Evolutionary conservation across 768 basidiomycete species (phyloP).

Genomic region (Leccinum arenicola): DNA sequence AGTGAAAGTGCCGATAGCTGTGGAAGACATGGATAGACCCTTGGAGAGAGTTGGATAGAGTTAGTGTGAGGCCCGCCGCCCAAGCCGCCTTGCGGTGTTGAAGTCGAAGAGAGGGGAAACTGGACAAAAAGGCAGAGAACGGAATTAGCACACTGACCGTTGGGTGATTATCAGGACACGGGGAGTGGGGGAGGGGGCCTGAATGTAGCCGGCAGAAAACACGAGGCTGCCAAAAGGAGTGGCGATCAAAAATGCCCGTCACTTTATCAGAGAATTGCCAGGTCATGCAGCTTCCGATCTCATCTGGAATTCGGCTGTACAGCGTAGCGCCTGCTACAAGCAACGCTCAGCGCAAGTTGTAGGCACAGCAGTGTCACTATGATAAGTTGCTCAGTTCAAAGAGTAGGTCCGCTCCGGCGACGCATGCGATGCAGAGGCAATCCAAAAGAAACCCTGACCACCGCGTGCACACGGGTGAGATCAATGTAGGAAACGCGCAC

Average conservation of each 20-base stretch:
- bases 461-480: slow-evolving; percentile 1
- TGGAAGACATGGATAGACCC: slow-evolving; percentile 28
- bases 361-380: neutral
- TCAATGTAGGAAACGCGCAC: slow-evolving; percentile 8
- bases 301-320: slow-evolving; percentile 7
- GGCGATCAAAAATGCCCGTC: slow-evolving; percentile 17
- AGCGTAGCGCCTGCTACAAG: too few species aligned
- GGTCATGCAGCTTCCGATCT: slow-evolving; percentile 4
- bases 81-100: slow-evolving; percentile 22
- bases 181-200: slow-evolving; percentile 5
- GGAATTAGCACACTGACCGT: slow-evolving; percentile 29
- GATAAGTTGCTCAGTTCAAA: neutral
- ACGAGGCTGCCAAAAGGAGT: slow-evolving; percentile 35
- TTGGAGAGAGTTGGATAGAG: neutral
- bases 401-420: too few species aligned
- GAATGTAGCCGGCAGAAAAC: slow-evolving; percentile 28
- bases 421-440: neutral
- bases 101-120: slow-evolving; percentile 15
- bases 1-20: slow-evolving; percentile 33
- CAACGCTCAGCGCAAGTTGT: too few species aligned
- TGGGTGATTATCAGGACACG: slow-evolving; percentile 33
- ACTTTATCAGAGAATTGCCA: slow-evolving; percentile 25
- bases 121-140: slow-evolving; percentile 11
- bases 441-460: neutral
- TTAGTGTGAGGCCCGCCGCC: slow-evolving; percentile 17